phyloP scores from a whole-genome alignment of 352 stramenopile species.

The Phytophthora nicotianae region DNA sequence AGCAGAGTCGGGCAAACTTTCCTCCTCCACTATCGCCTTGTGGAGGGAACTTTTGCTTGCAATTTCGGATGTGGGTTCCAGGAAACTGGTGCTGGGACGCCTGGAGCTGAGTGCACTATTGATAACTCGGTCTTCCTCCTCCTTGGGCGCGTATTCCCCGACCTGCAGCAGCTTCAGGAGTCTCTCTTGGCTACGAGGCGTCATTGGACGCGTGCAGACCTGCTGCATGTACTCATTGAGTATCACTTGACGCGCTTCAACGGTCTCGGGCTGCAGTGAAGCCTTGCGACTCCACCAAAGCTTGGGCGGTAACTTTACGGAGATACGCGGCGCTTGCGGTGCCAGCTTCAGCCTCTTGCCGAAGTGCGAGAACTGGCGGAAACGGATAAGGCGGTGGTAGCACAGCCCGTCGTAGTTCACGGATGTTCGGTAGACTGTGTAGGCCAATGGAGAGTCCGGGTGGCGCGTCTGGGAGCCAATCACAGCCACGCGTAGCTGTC shows the following conservation, averaged over 20 bases:
- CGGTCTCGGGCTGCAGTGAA: slow-evolving; percentile 56
- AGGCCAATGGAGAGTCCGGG: slow-evolving; percentile 41
- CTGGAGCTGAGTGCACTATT: slow-evolving; percentile 34
- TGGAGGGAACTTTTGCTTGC: slow-evolving; percentile 24
- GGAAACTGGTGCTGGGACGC: slow-evolving; percentile 22
- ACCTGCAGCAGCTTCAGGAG: slow-evolving; percentile 67
- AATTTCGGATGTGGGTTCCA: slow-evolving; percentile 28
- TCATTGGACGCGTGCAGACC: slow-evolving; percentile 48
- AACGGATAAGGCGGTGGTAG: slow-evolving; percentile 76
- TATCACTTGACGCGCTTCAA: slow-evolving; percentile 74
- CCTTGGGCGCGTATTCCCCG: slow-evolving; percentile 47
- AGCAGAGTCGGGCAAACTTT: not conserved
- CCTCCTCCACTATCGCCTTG: slow-evolving; percentile 11
- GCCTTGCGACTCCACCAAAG: slow-evolving; percentile 65
- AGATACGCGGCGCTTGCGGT: slow-evolving; percentile 15
- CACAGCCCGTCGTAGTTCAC: slow-evolving; percentile 68
- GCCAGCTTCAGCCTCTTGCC: slow-evolving; percentile 50
- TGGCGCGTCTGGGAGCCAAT: slow-evolving; percentile 64
- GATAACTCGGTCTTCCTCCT: slow-evolving; percentile 30
- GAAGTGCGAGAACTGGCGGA: slow-evolving; percentile 64
- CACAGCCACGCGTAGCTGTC: slow-evolving; percentile 63
- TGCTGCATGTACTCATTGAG: slow-evolving; percentile 80
- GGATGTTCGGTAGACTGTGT: slow-evolving; percentile 77
- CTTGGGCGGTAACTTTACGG: slow-evolving; percentile 50
- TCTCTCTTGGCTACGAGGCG: slow-evolving; percentile 43